Conservation (phyloP, 163 green algal genomes). For the Trebouxia gelatinosa region DNA sequence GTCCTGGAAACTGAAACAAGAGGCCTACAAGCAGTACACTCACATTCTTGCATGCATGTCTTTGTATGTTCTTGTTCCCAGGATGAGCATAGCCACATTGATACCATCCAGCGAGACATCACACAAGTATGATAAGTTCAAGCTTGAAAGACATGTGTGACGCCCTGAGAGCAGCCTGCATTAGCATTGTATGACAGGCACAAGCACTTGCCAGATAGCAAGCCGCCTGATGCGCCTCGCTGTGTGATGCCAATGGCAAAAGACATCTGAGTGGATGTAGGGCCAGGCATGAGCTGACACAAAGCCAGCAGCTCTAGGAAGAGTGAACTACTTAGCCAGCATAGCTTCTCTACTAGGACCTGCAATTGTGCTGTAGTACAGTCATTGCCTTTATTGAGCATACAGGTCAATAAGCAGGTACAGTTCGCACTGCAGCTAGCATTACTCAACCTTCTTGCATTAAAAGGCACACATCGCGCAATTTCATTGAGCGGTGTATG, state of each 20-base stretch:
- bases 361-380: neutral
- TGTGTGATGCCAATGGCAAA: constrained; percentile 89
- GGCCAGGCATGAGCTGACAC: constrained; percentile 84
- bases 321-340: constrained; percentile 74
- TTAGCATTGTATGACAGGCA: neutral
- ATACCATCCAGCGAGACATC: no score
- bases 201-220: constrained; percentile 69
- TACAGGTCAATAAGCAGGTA: neutral
- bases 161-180: no score
- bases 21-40: constrained; percentile 41
- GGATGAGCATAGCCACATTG: no score
- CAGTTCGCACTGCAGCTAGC: neutral
- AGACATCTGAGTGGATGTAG: constrained; percentile 88
- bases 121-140: no score
- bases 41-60: no score
- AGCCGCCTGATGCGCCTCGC: constrained; percentile 77
- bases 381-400: neutral
- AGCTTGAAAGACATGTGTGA: no score
- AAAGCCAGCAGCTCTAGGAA: constrained; percentile 92
- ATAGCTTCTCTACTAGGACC: constrained; percentile 76
- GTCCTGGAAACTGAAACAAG: constrained; percentile 88
- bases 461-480: neutral
- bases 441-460: neutral
- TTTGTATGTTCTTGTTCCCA: no score
- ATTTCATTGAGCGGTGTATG: neutral